phyloP scores from a whole-genome alignment of 2,329 filamentous ascomycete genomes.

The Cytospora piceae region DNA sequence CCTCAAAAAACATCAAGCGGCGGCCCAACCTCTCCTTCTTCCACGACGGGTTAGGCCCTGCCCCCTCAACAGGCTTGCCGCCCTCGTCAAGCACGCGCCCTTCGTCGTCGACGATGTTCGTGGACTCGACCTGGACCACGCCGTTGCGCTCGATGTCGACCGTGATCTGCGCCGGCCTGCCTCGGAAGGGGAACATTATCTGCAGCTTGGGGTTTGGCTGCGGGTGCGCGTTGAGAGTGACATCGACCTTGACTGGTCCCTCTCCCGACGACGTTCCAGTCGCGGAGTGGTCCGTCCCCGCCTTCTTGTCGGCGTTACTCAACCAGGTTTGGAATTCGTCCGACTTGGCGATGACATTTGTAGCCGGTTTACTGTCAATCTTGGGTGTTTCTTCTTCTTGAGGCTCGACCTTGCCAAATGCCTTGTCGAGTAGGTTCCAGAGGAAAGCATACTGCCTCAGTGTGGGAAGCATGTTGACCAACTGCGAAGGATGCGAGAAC shows the following conservation, averaged over 20 bases:
- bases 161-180: constrained; percentile 55
- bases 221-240: constrained; percentile 54
- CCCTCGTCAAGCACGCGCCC: constrained; percentile 31
- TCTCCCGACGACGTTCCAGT: constrained; percentile 25
- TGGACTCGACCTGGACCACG: constrained; percentile 59
- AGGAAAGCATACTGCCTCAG: constrained; percentile 77
- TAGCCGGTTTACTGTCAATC: constrained; percentile 23
- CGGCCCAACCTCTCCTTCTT: constrained; percentile 49
- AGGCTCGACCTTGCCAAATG: constrained; percentile 51
- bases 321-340: constrained; percentile 29
- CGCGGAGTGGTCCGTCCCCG: constrained; percentile 16
- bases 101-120: constrained; percentile 53
- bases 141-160: constrained; percentile 65
- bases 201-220: constrained; percentile 51
- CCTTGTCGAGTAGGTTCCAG: constrained; percentile 64
- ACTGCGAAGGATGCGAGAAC: constrained; percentile 77
- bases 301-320: constrained; percentile 21
- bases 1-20: constrained; percentile 54
- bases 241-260: constrained; percentile 47
- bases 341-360: constrained; percentile 24
- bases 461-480: constrained; percentile 73
- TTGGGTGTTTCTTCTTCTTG: constrained; percentile 34
- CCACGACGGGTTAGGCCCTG: constrained; percentile 18
- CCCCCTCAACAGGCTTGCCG: constrained; percentile 39
- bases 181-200: constrained; percentile 57